phyloP scores from a whole-genome alignment of 1,284 basidiomycete species.

The Ganoderma meredithae region DNA sequence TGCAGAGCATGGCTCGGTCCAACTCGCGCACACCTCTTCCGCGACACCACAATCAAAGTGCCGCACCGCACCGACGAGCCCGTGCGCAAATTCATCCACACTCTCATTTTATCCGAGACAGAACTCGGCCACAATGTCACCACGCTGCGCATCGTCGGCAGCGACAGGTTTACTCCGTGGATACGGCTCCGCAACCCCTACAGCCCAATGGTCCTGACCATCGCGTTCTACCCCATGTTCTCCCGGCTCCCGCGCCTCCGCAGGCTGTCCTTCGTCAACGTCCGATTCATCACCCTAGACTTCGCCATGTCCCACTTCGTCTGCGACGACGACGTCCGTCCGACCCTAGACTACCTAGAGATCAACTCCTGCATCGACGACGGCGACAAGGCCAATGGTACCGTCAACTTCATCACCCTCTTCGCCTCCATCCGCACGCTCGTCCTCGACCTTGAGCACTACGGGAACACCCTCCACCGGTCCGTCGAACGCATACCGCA shows the following conservation, averaged over 20 bases:
- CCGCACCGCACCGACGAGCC: background rate
- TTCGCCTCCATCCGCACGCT: slow-evolving; percentile 2
- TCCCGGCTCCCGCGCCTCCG: background rate
- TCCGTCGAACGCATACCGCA: background rate
- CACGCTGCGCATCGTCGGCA: background rate
- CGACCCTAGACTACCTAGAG: background rate
- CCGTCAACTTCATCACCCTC: slow-evolving; percentile 3
- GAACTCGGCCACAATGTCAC: background rate
- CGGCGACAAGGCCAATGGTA: background rate
- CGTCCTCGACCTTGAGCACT: slow-evolving; percentile 2
- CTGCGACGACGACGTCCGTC: background rate
- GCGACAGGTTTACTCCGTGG: background rate
- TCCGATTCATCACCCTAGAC: background rate
- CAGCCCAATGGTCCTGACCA: background rate
- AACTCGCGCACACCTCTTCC: background rate
- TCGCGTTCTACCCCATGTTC: background rate
- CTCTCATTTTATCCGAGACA: background rate
- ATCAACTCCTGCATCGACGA: slow-evolving; percentile 1
- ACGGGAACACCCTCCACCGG: background rate
- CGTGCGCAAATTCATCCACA: background rate
- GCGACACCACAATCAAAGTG: slow-evolving; percentile 4
- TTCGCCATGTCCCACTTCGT: background rate
- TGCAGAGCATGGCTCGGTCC: background rate
- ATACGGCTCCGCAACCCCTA: background rate
- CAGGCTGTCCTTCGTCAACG: background rate